phyloP scores from a whole-genome alignment of 345 rosid genomes.

The Gossypium bickii region DNA sequence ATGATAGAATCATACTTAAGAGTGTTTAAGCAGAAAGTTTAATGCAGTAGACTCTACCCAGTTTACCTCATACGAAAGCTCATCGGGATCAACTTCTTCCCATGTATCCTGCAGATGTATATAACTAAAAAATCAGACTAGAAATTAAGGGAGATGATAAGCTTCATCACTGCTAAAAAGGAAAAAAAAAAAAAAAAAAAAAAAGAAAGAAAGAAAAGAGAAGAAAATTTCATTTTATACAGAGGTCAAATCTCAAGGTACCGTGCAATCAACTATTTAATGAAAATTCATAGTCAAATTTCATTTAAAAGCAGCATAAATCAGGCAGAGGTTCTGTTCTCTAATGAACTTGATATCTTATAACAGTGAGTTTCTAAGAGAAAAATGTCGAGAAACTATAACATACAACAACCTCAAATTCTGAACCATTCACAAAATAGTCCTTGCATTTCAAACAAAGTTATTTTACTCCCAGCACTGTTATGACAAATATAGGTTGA shows the following conservation, averaged over 20 bases:
- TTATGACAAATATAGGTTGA: neutral
- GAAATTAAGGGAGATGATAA: slow-evolving; percentile 1
- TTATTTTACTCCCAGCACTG: neutral
- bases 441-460: neutral
- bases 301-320: neutral
- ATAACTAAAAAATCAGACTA: neutral
- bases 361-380: neutral
- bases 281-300: neutral
- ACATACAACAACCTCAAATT: neutral
- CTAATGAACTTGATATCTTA: neutral
- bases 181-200: neutral
- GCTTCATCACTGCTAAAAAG: neutral
- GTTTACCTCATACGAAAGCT: slow-evolving; percentile 82
- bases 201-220: neutral
- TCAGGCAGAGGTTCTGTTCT: neutral
- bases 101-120: slow-evolving; percentile 60
- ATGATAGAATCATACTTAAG: slow-evolving; percentile 13
- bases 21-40: neutral
- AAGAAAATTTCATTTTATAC: neutral
- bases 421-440: neutral
- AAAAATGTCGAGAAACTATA: neutral
- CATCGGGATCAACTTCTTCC: slow-evolving; percentile 96
- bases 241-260: neutral
- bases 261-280: neutral
- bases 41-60: slow-evolving; percentile 8